phyloP scores from a whole-genome alignment of 257 asterid species.

The Prunella vulgaris region DNA sequence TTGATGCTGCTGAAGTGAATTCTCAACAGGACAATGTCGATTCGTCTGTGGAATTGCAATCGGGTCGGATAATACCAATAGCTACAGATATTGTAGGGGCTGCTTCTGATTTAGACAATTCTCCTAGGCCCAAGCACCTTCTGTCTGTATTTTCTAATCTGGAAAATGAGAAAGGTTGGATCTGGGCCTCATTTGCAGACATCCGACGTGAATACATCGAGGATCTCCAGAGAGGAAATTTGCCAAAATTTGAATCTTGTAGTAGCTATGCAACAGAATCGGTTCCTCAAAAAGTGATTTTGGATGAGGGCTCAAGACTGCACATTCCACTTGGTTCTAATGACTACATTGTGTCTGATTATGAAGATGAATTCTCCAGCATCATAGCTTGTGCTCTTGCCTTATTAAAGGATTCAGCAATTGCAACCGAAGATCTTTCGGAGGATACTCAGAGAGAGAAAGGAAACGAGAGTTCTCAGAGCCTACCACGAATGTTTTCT shows the following conservation, averaged over 20 bases:
- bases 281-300: slow-evolving; percentile 43
- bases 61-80: slow-evolving; percentile 31
- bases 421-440: slow-evolving; percentile 27
- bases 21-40: slow-evolving; percentile 25
- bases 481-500: slow-evolving; percentile 46
- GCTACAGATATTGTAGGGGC: slow-evolving; percentile 31
- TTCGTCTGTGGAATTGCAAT: slow-evolving; percentile 29
- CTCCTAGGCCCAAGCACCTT: slow-evolving; percentile 27
- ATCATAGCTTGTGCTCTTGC: slow-evolving; percentile 89
- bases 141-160: slow-evolving; percentile 27
- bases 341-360: slow-evolving; percentile 66
- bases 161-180: slow-evolving; percentile 49
- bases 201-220: slow-evolving; percentile 55
- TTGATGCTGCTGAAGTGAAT: slow-evolving; percentile 30
- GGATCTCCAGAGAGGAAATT: slow-evolving; percentile 53
- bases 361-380: slow-evolving; percentile 91
- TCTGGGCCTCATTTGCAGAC: slow-evolving; percentile 73
- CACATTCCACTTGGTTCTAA: slow-evolving; percentile 72
- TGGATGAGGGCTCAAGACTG: slow-evolving; percentile 64
- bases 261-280: slow-evolving; percentile 46
- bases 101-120: slow-evolving; percentile 28
- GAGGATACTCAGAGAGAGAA: slow-evolving; percentile 41
- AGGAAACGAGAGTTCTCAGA: slow-evolving; percentile 43
- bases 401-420: slow-evolving; percentile 45
- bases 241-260: slow-evolving; percentile 56